Percentiles rank a stretch among this genome's conserved stretches.
These are phyloP conservation scores for Botryotinia calthae DNA, from an alignment of 2,329 filamentous ascomycete genomes.

Conservation along the genomic window DNA sequence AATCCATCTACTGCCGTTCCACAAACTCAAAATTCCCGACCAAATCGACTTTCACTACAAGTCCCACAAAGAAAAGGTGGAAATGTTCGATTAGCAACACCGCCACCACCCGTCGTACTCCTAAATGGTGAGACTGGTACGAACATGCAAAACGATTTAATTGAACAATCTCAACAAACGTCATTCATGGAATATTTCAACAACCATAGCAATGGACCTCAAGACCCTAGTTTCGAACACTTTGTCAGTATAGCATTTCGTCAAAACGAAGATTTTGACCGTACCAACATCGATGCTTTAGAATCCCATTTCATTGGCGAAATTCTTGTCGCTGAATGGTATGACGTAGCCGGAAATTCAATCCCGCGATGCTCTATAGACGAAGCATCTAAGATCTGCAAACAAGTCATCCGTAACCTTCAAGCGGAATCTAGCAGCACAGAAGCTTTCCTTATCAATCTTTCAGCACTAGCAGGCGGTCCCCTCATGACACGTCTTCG, in stretches of 20 bases:
- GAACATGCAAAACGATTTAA: conserved; percentile 37
- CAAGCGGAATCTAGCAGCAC: conserved; percentile 50
- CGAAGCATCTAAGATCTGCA: conserved; percentile 54
- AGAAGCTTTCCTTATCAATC: conserved; percentile 58
- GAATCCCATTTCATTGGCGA: conserved; percentile 53
- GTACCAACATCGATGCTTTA: conserved; percentile 57
- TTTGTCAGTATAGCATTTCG: conserved; percentile 36
- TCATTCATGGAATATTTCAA: conserved; percentile 36
- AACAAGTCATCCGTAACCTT: conserved; percentile 53
- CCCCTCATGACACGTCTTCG: conserved; percentile 48
- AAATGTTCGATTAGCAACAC: conserved; percentile 60
- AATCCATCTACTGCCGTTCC: conserved; percentile 26
- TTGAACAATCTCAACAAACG: conserved; percentile 27
- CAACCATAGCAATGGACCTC: conserved; percentile 23
- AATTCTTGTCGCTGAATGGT: conserved; percentile 52
- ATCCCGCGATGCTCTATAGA: conserved; percentile 48
- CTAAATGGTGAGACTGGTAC: conserved; percentile 46
- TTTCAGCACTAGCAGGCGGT: conserved; percentile 56
- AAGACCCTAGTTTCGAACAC: conserved; percentile 29
- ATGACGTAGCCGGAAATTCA: conserved; percentile 46
- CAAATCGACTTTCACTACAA: conserved; percentile 57
- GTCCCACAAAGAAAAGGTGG: conserved; percentile 61
- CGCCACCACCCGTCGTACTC: conserved; percentile 44
- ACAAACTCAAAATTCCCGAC: conserved; percentile 37
- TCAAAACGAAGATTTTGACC: conserved; percentile 35